Evolutionary conservation across 2,329 filamentous ascomycete species (phyloP).

Genomic region (Drechslera avenae): DNA sequence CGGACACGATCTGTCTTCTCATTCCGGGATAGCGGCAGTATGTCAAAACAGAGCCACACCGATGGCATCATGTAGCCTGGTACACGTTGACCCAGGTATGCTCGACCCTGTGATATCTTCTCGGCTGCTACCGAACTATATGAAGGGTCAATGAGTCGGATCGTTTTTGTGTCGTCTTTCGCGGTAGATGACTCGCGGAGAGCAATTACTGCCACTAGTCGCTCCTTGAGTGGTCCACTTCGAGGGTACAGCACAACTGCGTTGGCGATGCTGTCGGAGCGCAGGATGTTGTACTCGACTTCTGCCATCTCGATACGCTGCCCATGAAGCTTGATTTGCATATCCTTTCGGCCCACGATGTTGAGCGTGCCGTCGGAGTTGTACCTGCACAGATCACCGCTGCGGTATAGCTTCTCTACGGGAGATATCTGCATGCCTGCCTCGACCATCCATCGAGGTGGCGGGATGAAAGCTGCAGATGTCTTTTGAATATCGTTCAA

Average conservation of each 20-base stretch:
- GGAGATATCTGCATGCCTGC: background rate
- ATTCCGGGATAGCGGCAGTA: constrained; percentile 9
- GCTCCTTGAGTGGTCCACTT: constrained; percentile 45
- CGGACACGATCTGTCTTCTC: constrained; percentile 1
- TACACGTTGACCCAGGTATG: background rate
- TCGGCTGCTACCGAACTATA: background rate
- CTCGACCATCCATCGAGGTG: background rate
- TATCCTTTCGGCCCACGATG: constrained; percentile 19
- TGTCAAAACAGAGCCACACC: constrained; percentile 38
- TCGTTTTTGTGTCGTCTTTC: background rate
- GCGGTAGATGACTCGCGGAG: constrained; percentile 12
- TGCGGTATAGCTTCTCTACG: constrained; percentile 13
- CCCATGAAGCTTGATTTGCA: constrained; percentile 23
- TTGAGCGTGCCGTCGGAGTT: constrained; percentile 12
- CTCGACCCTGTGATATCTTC: constrained; percentile 4
- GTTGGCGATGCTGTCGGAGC: background rate
- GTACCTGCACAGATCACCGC: constrained; percentile 17
- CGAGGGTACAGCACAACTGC: constrained; percentile 48
- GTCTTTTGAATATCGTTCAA: constrained; percentile 10
- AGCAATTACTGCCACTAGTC: constrained; percentile 51
- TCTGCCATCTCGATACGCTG: constrained; percentile 24
- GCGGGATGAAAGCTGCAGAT: constrained; percentile 15
- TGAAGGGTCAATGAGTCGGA: background rate
- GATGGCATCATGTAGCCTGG: constrained; percentile 11
- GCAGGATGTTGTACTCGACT: constrained; percentile 3